Evolutionary conservation across 495 filamentous ascomycete species (phyloP), one percentile per base, ranked within the genome.

Genomic region (Aspergillus taichungensis): DNA sequence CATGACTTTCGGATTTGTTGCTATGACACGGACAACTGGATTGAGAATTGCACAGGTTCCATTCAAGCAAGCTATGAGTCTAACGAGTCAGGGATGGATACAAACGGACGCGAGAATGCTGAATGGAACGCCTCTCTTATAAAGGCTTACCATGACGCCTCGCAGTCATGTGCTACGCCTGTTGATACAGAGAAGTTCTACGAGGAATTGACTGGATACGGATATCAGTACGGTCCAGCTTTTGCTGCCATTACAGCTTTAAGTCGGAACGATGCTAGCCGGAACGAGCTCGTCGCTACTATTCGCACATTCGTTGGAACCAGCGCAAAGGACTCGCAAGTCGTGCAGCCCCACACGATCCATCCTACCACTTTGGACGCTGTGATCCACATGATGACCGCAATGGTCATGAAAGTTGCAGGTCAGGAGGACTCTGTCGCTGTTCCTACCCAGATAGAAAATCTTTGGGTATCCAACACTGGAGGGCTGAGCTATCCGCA

Each of bases 301-400:
- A 39, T 28, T 11, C 32, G 18, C 2, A 8, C 18, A 18, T 42
- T 37, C 1, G 34, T n/a, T 11, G 30, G 30, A 0, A 13, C 24
- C 6, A 24, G 30, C 14, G 27, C 18, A 36, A 5, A 1, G 18
- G 34, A n/a, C 9, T 2, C 13, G n/a, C 3, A 9, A 10, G 0
- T 27, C 13, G 13, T 28, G 34, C 33, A 32, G 34, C 5, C 28
- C 4, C 40, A 62, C 11, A 44, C 55, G 0, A 51, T 66, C 13
- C 62, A 66, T 38, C 62, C 62, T 8, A 56, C 57, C 0, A 57
- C 58, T 0, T 34, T 63, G 3, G 62, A 66, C 34, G 53, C 42
- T 3, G 42, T 61, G 6, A 33, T 66, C 2, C 62, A 66, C n/a
- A 52, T 43, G 12, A 30, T 43, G 3, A 29, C 43, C 1, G 43